Base-by-base conservation (phyloP, 768 basidiomycete species). In the Lactarius vividus region DNA sequence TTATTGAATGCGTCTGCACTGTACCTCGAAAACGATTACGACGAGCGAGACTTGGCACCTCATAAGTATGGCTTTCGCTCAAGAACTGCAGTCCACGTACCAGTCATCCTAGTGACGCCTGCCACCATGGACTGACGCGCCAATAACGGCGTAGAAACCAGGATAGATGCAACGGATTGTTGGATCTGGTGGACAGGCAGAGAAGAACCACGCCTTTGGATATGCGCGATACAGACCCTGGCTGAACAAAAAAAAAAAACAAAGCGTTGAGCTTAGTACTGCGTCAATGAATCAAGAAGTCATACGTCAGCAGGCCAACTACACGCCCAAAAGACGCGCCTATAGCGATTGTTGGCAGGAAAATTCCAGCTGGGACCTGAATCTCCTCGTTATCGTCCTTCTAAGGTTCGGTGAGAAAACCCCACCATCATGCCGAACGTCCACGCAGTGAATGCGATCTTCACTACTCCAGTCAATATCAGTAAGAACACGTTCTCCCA, bases 391-490 rank as follows among this genome's bases (percentile, higher is more conserved):
- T 39, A 57, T 39, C 28, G 8, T 33, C 61, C 28, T 23, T 31
- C 20, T 18, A 33, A 10, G 5, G 13, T 52, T 39, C 7, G 54
- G 44, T 44, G 58, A 28, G 63, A 49, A 46, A 13, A 33, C 57
- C 52, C 7, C 20, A 88, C 88, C 85, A 85, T 87, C 85, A 89
- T 88, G 26, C 89, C 89, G 73, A 91, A 91, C 8, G 88, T 89
- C 87, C 88, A 90, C 8, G 87, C 84, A 33, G 89, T 90, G 26
- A 90, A 74, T 1, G 79, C 76, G 29, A 89, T 72, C 71, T 91
- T 91, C 61, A 85, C 76, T 2, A 78, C 73, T 1, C 88, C 86
- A 0, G 88, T 88, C 16, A 89, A 74, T 31, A 86, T 73, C 6
- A 91, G 78, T 9, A 90, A 76, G 70, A 89, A 88, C 18, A 88